phyloP scores from a whole-genome alignment of 305 asterid genomes.

The Fraxinus platypoda region DNA sequence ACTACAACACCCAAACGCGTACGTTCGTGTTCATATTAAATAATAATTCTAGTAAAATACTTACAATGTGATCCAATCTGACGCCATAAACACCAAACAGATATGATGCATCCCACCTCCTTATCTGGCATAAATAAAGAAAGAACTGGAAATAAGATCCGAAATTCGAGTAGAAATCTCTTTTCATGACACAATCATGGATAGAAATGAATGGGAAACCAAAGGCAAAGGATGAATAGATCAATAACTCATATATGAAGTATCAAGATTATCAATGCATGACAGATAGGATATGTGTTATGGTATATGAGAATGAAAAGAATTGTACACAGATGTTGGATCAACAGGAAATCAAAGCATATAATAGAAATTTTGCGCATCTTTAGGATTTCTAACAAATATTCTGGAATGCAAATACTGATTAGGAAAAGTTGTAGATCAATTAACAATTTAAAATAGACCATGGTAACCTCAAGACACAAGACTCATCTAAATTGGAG shows the following conservation, averaged over 20 bases:
- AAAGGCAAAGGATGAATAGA: not conserved
- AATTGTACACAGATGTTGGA: not conserved
- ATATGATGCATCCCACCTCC: constrained; percentile 46
- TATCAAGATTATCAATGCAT: not conserved
- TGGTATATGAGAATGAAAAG: not conserved
- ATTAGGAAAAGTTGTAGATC: not conserved
- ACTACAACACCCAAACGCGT: constrained; percentile 18
- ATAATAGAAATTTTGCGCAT: not conserved
- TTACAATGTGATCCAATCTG: constrained; percentile 71
- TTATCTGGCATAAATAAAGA: constrained; percentile 34
- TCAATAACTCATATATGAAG: not conserved
- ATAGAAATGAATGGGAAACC: not conserved
- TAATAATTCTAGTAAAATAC: constrained; percentile 32
- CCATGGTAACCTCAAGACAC: not conserved
- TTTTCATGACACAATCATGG: constrained; percentile 1
- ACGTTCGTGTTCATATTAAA: constrained; percentile 14
- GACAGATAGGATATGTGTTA: not conserved
- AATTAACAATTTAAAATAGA: not conserved
- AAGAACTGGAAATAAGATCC: constrained; percentile 10
- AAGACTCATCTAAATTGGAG: not conserved
- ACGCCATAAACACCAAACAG: constrained; percentile 63
- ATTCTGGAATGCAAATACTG: not conserved
- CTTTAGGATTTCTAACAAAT: not conserved
- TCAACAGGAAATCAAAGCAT: not conserved
- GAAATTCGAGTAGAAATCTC: not conserved